Conservation (phyloP, 164 flowering plant species). For the Umbellularia californica region DNA sequence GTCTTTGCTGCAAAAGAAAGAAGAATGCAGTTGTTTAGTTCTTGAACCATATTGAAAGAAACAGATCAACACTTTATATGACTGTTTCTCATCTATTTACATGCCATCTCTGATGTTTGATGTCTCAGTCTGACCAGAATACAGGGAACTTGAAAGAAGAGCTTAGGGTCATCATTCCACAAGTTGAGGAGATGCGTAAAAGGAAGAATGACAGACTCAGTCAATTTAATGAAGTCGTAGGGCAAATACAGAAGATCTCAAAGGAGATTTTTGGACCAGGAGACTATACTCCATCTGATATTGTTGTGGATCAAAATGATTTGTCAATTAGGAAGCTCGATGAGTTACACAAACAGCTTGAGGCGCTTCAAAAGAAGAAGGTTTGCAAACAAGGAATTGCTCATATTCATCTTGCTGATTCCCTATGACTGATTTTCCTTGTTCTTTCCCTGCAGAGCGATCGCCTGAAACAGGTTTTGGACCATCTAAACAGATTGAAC, state of each 20-base stretch:
- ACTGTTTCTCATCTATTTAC: neutral
- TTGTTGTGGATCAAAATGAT: constrained; percentile 68
- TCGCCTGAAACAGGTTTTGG: constrained; percentile 56
- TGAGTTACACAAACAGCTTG: constrained; percentile 64
- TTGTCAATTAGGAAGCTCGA: constrained; percentile 79
- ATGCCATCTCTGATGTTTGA: neutral
- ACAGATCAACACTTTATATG: neutral
- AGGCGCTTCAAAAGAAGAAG: constrained; percentile 84
- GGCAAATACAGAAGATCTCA: constrained; percentile 50
- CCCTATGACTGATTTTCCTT: neutral
- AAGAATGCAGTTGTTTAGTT: neutral
- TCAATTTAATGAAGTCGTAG: constrained; percentile 63
- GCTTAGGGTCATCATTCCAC: constrained; percentile 59
- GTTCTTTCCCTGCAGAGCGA: constrained; percentile 37
- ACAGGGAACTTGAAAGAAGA: constrained; percentile 72
- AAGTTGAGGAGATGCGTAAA: constrained; percentile 80
- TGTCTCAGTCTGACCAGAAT: constrained; percentile 61
- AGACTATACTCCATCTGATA: constrained; percentile 20
- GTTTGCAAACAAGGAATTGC: constrained; percentile 21
- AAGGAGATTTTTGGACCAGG: constrained; percentile 43
- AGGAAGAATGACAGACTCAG: constrained; percentile 65
- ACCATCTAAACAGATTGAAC: constrained; percentile 39
- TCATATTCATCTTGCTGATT: neutral
- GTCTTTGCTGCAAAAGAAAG: neutral
- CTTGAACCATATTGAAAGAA: neutral